phyloP scores from a whole-genome alignment of 192 early-diverging fungal genomes.

The Podochytrium sp. region DNA sequence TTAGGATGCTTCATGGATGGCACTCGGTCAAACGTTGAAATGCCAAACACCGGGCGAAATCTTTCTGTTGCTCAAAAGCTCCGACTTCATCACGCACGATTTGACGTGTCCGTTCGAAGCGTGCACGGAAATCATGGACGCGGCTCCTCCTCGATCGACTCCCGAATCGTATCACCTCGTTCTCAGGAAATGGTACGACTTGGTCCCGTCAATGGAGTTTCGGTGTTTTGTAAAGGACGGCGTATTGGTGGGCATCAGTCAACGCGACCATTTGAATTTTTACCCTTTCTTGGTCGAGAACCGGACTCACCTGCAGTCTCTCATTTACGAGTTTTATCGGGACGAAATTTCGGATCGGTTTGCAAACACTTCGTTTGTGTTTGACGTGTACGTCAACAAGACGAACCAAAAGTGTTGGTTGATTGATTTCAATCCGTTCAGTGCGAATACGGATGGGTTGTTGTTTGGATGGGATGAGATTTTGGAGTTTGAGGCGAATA shows the following conservation, averaged over 20 bases:
- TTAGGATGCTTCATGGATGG: conserved; percentile 89
- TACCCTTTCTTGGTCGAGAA: conserved; percentile 74
- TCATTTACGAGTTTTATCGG: conserved; percentile 72
- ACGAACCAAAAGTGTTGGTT: conserved; percentile 68
- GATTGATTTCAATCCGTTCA: conserved; percentile 93
- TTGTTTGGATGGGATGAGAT: conserved; percentile 86
- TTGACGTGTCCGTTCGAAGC: conserved; percentile 74
- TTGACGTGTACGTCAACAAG: conserved; percentile 86
- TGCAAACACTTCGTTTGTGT: conserved; percentile 71
- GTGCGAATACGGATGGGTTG: conserved; percentile 75
- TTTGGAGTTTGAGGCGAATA: conserved; percentile 35
- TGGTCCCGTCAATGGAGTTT: conserved; percentile 93
- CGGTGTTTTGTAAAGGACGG: conserved; percentile 86
- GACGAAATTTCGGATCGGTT: conserved; percentile 66
- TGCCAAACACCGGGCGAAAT: conserved; percentile 82
- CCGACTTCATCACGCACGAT: conserved; percentile 90
- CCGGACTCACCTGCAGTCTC: conserved; percentile 54
- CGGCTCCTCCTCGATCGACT: not conserved
- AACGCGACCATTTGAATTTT: conserved; percentile 80
- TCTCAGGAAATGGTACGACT: conserved; percentile 87
- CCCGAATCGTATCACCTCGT: conserved; percentile 69
- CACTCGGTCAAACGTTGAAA: conserved; percentile 74
- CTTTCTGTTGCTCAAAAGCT: conserved; percentile 86
- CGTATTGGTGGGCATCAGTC: conserved; percentile 78
- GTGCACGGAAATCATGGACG: conserved; percentile 44